Percentiles rank a stretch among this genome's conserved stretches.
Conservation (phyloP, 148 eudicot genomes). For the Vaccinium macrocarpon region DNA sequence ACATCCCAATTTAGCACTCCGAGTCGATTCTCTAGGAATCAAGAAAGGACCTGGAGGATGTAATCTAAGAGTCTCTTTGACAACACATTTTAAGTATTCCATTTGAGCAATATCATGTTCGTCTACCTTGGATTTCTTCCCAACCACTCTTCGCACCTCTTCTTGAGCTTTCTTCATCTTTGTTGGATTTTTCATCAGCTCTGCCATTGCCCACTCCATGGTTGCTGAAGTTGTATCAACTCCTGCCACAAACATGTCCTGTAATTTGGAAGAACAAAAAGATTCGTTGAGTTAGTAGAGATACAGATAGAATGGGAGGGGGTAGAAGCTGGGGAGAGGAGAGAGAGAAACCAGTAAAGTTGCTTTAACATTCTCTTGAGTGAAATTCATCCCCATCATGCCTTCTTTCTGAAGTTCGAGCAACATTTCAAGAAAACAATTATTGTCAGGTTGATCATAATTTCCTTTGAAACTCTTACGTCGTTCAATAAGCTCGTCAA, state of each 20-base stretch:
- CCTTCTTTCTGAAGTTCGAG: not conserved
- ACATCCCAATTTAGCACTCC: not conserved
- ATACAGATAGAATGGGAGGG: not conserved
- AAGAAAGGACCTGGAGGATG: slow-evolving; percentile 18
- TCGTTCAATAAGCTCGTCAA: not conserved
- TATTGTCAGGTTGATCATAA: not conserved
- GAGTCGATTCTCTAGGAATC: not conserved
- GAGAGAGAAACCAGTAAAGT: not conserved
- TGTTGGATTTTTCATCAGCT: not conserved
- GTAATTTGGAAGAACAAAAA: not conserved
- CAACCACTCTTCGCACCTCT: slow-evolving; percentile 15
- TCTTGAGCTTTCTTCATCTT: slow-evolving; percentile 16
- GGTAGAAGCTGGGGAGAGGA: not conserved
- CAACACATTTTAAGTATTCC: slow-evolving; percentile 14
- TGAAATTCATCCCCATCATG: not conserved
- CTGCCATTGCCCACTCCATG: slow-evolving; percentile 20
- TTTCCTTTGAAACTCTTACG: not conserved
- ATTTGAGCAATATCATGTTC: slow-evolving; percentile 7
- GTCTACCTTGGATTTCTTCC: not conserved
- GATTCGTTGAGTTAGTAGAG: not conserved
- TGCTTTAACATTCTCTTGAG: not conserved
- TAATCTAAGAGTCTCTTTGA: slow-evolving; percentile 22
- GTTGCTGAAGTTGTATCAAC: slow-evolving; percentile 7
- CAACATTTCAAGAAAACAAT: not conserved
- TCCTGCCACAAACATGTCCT: slow-evolving; percentile 16